phyloP scores from a whole-genome alignment of 208 protist species.

The Leishmania lainsoni region DNA sequence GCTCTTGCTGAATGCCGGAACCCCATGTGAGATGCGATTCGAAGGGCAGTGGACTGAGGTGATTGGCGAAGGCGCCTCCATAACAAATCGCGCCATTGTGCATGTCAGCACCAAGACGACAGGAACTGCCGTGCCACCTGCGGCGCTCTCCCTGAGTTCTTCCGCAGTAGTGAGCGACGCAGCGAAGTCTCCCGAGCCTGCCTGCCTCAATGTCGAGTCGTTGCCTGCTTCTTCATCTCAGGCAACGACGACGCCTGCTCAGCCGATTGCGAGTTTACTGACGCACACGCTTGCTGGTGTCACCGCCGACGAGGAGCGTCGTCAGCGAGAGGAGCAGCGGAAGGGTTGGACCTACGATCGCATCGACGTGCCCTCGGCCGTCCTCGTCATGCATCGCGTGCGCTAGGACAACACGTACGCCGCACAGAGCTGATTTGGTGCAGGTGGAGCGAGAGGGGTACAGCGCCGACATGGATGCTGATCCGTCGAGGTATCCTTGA shows the following conservation, averaged over 20 bases:
- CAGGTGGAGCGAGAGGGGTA: background rate
- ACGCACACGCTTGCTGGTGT: conserved; percentile 57
- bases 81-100: conserved; percentile 56
- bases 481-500: background rate
- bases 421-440: background rate
- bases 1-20: conserved; percentile 44
- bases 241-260: background rate
- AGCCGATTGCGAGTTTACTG: conserved; percentile 64
- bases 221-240: background rate
- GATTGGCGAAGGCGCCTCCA: background rate
- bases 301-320: conserved; percentile 65
- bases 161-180: too few species aligned
- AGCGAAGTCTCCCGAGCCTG: background rate
- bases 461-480: background rate
- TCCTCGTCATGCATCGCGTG: conserved; percentile 33
- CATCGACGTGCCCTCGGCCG: conserved; percentile 47
- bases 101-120: conserved; percentile 24
- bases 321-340: conserved; percentile 23
- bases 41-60: conserved; percentile 59
- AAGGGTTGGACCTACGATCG: conserved; percentile 47
- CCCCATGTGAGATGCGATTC: conserved; percentile 54
- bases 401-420: background rate
- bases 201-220: background rate
- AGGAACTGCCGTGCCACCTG: background rate
- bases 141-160: background rate